phyloP scores from a whole-genome alignment of 192 early-diverging fungal species.

The Diversispora eburnea region DNA sequence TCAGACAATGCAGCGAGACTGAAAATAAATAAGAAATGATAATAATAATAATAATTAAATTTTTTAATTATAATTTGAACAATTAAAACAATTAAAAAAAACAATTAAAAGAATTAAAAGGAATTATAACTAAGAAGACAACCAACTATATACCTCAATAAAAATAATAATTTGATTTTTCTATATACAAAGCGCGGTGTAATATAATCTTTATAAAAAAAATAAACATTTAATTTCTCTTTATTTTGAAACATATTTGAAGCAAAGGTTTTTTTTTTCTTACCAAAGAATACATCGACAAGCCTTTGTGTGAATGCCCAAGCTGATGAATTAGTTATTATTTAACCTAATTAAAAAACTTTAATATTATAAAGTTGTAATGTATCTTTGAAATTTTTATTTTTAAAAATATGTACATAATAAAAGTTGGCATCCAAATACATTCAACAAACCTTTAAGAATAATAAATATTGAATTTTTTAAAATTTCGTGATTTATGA shows the following conservation, averaged over 20 bases:
- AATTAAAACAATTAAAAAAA: neutral
- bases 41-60: no score
- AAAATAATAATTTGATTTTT: constrained; percentile 20
- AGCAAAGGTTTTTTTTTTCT: no score
- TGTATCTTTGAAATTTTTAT: no score
- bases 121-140: neutral
- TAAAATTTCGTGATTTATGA: no score
- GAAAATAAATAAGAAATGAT: neutral
- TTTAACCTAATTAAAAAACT: neutral
- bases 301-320: constrained; percentile 25
- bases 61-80: neutral
- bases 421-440: no score
- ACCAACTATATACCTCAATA: constrained; percentile 8
- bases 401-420: no score
- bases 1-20: constrained; percentile 20
- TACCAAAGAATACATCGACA: constrained; percentile 23
- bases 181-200: neutral
- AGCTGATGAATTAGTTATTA: constrained; percentile 12
- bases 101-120: neutral
- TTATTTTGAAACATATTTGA: no score
- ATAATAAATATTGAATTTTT: no score
- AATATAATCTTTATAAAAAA: constrained; percentile 19
- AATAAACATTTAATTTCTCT: no score
- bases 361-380: neutral
- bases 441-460: no score